Base-by-base conservation (phyloP, 176 grass and related monocot species). In the Oryza meyeriana region DNA sequence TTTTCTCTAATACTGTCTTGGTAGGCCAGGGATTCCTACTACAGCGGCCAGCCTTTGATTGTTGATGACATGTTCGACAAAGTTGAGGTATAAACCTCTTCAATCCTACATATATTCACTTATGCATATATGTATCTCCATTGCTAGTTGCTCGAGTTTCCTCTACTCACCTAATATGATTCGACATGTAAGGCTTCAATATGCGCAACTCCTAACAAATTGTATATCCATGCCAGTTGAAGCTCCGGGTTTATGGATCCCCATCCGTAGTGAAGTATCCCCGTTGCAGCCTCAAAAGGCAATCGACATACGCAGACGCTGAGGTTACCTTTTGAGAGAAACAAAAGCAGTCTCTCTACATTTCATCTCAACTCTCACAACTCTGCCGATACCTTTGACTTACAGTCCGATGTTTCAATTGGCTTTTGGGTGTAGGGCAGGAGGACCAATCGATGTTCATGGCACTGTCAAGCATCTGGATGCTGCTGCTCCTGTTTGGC, bases 21-120 rank as follows among this genome's bases (percentile, higher is more conserved):
- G 7, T 47, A 99, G 96, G 96, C 96, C 8, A 69, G 93, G 16
- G 96, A 99, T 80, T 99, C 96, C 4, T 99, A 99, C 88, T 99
- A 99, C 73, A 93, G 90, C 1, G 96, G 96, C 12, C 84, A 88
- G 20, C 96, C 96, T 83, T 84, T 99, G 90, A 95, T 99, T 35
- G 70, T 92, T 17, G 95, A 98, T 76, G 92, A 93, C 78, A 94
- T 94, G 90, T 98, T 94, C 14, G 96, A 99, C 79, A 99, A 91
- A 95, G 88, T 99, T 25, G 96, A 99, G 96, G 96, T 95, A 52
- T 52, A 83, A 18, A 9, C 44, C n/a, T 34, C 22, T 27, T 0
- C 36, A 77, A 1, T 17, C n/a, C 18, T 13, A 26, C 1, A n/a
- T 32, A 1, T 57, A 11, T 26, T 76, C 71, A 81, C 31, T 33